Evolutionary conservation across 495 filamentous ascomycete species (phyloP), one percentile per base, ranked within the genome.

Genomic region (Beverwykella pulmonaria): DNA sequence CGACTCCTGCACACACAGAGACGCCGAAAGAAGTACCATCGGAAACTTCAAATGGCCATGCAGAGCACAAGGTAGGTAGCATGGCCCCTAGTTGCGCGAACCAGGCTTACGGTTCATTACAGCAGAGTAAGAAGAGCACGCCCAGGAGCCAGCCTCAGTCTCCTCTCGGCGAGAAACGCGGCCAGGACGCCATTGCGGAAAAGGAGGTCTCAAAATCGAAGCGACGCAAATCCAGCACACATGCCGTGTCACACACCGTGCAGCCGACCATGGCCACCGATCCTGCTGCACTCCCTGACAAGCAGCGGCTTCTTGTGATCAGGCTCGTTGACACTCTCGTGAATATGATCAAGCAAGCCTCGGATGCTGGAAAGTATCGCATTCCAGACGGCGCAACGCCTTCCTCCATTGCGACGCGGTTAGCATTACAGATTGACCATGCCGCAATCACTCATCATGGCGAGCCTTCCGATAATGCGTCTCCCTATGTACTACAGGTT

Each of bases 361-460:
- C 81, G 59, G 82, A 84, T 70, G 70, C 79, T 41, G 80, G 80
- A 30, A 71, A 76, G 39, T 86, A 83, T 67, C 78, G 75, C 53
- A 75, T 88, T 58, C 80, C 82, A 25, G 75, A 82, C 53, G 83
- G 79, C 53, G 81, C 86, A 53, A 81, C 79, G 14, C 73, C 79
- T 22, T 79, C 83, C 39, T 80, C 81, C 30, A 67, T 87, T 63
- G 84, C 80, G 67, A 80, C 79, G 58, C 80, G 80, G 44, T 78
- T 89, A 50, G 87, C 81, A 61, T 76, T 96, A 17, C 81, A 89
- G 59, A 87, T 97, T 59, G 93, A 98, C 77, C 83, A 87, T 77
- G 83, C 86, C 46, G 79, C 87, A 63, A 86, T 86, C 75, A 70
- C 83, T 63, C 84, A 80, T 54, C 65, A 76, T 77, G 78, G 84